Percentiles rank a stretch among this genome's conserved stretches.
These are phyloP conservation scores for Calonectria hongkongensis DNA, from an alignment of 2,329 filamentous ascomycete genomes.

Conservation along the genomic window DNA sequence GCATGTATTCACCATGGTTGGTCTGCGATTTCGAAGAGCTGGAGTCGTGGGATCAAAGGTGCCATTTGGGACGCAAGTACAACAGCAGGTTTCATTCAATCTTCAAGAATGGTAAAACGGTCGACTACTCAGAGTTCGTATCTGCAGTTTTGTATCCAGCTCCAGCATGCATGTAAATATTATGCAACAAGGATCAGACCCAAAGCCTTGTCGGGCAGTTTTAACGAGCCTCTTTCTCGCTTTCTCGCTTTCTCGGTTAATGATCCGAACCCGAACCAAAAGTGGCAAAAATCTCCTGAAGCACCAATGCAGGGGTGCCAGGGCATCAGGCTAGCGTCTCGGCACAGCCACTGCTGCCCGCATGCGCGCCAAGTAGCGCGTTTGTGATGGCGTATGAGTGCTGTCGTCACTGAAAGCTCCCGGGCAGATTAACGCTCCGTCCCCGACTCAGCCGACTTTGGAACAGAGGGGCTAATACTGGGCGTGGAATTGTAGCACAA, in stretches of 20 bases:
- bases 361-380: background rate
- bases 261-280: background rate
- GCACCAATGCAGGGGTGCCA: background rate
- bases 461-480: background rate
- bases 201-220: background rate
- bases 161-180: background rate
- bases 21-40: constrained; percentile 10
- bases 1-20: background rate
- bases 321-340: background rate
- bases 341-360: background rate
- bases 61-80: background rate
- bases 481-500: background rate
- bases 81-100: too few species aligned
- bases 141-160: background rate
- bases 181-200: background rate
- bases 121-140: background rate
- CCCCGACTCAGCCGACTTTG: background rate
- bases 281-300: background rate
- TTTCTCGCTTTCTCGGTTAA: background rate
- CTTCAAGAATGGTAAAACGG: background rate
- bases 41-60: constrained; percentile 13
- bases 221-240: background rate
- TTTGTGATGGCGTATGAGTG: background rate
- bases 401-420: background rate
- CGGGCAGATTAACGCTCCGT: background rate